phyloP scores from a whole-genome alignment of 1,284 basidiomycete species.

The Rhizopogon parksii region DNA sequence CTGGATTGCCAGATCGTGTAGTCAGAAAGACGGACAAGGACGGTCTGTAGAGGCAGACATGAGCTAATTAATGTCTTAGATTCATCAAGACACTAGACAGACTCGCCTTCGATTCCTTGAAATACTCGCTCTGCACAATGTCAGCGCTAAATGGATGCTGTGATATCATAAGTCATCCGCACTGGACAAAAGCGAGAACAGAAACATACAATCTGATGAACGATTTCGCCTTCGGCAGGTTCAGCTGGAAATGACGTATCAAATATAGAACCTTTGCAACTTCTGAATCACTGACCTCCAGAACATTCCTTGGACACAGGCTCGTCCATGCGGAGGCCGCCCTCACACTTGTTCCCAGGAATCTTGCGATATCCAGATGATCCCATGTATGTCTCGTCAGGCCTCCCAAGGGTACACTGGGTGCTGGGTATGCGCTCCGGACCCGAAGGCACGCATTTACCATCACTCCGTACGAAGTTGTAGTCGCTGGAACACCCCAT shows the following conservation, averaged over 20 bases:
- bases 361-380: conserved; percentile 91
- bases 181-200: background rate
- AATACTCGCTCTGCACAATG: conserved; percentile 80
- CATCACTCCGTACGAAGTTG: conserved; percentile 72
- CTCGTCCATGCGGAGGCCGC: conserved; percentile 65
- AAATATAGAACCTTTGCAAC: background rate
- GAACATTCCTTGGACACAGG: conserved; percentile 70
- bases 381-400: conserved; percentile 68
- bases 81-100: conserved; percentile 13
- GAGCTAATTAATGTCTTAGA: background rate
- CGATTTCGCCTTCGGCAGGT: conserved; percentile 66
- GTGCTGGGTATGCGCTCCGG: conserved; percentile 82
- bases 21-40: conserved; percentile 78
- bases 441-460: conserved; percentile 73
- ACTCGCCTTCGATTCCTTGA: conserved; percentile 60
- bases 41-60: conserved; percentile 46
- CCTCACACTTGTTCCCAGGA: conserved; percentile 86
- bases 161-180: conserved; percentile 11
- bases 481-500: conserved; percentile 58
- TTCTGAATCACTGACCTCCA: conserved; percentile 37
- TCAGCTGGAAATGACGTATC: conserved; percentile 40
- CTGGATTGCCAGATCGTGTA: conserved; percentile 85
- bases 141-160: conserved; percentile 69
- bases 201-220: conserved; percentile 53
- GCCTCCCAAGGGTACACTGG: conserved; percentile 50